These are phyloP conservation scores for Xerocomus brunneocitrinus DNA, from an alignment of 768 basidiomycete species.

Conservation along the genomic window DNA sequence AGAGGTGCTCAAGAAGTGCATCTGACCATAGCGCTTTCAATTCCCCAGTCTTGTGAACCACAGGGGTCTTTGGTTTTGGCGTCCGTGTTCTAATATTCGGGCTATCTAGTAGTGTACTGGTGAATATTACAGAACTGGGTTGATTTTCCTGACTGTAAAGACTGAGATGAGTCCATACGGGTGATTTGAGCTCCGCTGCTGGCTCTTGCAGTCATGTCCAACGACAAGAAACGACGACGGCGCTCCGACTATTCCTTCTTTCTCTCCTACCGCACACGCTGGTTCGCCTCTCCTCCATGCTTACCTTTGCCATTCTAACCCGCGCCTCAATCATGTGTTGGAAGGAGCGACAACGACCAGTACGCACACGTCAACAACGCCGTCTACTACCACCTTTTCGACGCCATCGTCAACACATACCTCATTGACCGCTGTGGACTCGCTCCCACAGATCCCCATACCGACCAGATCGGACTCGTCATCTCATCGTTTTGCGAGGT, in stretches of 20 bases:
- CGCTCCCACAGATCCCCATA: slow-evolving; percentile 41
- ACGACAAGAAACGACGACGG: slow-evolving; percentile 35
- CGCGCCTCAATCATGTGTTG: neutral
- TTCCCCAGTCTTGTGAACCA: neutral
- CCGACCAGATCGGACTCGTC: slow-evolving; percentile 62
- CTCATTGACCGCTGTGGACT: slow-evolving; percentile 62
- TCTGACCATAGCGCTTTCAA: neutral
- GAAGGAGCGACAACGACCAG: slow-evolving; percentile 84
- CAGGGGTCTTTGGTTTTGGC: neutral
- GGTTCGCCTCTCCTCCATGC: slow-evolving; percentile 36
- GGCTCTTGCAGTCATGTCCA: neutral
- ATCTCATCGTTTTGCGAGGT: slow-evolving; percentile 74
- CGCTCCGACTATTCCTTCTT: slow-evolving; percentile 57
- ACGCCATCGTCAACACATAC: slow-evolving; percentile 78
- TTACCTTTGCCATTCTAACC: slow-evolving; percentile 8
- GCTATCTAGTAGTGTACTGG: no score
- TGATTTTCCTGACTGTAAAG: no score
- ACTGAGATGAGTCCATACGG: no score
- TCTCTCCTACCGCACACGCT: slow-evolving; percentile 63
- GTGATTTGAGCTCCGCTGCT: no score
- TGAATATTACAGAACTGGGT: no score
- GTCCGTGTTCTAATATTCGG: neutral
- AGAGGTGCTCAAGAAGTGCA: slow-evolving; percentile 74
- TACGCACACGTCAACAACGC: slow-evolving; percentile 81
- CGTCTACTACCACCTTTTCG: slow-evolving; percentile 77